phyloP scores from a whole-genome alignment of 768 basidiomycete species.

The Inosperma sp. region DNA sequence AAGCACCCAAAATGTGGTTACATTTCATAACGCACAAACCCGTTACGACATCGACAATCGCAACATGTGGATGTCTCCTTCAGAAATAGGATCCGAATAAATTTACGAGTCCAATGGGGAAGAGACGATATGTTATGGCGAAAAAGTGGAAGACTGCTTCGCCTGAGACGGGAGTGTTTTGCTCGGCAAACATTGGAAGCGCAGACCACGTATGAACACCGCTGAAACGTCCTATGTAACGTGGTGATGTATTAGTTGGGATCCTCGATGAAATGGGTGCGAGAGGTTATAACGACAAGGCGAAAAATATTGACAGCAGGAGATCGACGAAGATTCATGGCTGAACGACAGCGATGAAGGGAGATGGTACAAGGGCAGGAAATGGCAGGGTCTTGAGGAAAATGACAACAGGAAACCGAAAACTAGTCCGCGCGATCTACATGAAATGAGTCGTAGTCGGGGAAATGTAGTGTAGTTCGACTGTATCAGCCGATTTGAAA shows the following conservation, averaged over 20 bases:
- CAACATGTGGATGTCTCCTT: constrained; percentile 14
- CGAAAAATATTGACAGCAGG: constrained; percentile 22
- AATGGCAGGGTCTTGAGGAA: constrained; percentile 11
- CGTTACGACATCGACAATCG: no score
- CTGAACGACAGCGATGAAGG: constrained; percentile 14
- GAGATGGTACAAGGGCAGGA: constrained; percentile 23
- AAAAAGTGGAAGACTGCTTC: neutral
- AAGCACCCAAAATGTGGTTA: no score
- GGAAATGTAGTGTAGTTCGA: constrained; percentile 34
- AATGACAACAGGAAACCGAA: constrained; percentile 22
- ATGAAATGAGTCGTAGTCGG: constrained; percentile 21
- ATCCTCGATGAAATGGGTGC: constrained; percentile 4
- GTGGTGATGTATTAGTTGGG: constrained; percentile 2
- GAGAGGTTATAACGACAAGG: constrained; percentile 16
- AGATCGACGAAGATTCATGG: constrained; percentile 18
- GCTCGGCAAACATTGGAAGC: neutral
- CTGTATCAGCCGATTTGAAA: constrained; percentile 24
- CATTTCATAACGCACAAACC: no score
- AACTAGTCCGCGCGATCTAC: constrained; percentile 26
- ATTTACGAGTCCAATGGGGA: constrained; percentile 20
- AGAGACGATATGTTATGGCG: neutral
- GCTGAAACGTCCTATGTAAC: neutral
- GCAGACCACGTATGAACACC: neutral
- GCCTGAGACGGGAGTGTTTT: neutral
- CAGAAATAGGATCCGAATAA: constrained; percentile 18